Evolutionary conservation across 257 asterid genomes (phyloP), one percentile per base, ranked within the genome.

Genomic region (Nicotiana attenuata): DNA sequence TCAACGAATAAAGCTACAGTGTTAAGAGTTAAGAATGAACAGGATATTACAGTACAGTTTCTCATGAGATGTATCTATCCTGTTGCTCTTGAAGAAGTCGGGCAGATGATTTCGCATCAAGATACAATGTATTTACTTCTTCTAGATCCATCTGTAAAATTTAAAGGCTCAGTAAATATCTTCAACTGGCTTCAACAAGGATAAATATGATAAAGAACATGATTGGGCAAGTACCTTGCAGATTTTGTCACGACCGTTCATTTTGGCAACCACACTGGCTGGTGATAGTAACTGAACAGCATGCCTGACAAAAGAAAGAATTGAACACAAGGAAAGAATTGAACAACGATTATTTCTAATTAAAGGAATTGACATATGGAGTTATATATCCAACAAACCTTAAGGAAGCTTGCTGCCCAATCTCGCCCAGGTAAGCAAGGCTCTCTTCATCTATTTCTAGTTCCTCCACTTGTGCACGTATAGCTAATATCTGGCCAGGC

Each of bases 391-490:
- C n/a, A 73, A 77, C 24, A 35, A 68, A 93, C 99, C 99, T 96
- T 82, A 96, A 84, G 26, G 99, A 92, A 68, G 98, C 87, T 87
- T 87, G 93, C 80, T 90, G 98, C 67, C 91, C 99, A 82, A 91
- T 88, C 88, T 96, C 97, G 84, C 98, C 98, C 24, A 96, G 89
- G 85, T 80, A 92, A 57, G 98, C 98, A 83, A 94, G 87, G 84
- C 98, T 94, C 86, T 94, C 98, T 89, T 94, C 99, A 17, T 93
- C 97, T 66, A 93, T 93, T 47, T 84, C 85, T 73, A 96, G 89
- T 81, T 91, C 99, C 89, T 96, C 97, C n/a, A 94, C 97, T 83
- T 96, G 97, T 15, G 97, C 97, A 80, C 99, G 92, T 81, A 96
- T 93, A 41, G 98, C 98, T 88, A 94, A 89, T 85, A 96, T 94